Evolutionary conservation across 225 moss, liverwort and hornwort species (phyloP).

Genomic region (Takakia lepidozioides): DNA sequence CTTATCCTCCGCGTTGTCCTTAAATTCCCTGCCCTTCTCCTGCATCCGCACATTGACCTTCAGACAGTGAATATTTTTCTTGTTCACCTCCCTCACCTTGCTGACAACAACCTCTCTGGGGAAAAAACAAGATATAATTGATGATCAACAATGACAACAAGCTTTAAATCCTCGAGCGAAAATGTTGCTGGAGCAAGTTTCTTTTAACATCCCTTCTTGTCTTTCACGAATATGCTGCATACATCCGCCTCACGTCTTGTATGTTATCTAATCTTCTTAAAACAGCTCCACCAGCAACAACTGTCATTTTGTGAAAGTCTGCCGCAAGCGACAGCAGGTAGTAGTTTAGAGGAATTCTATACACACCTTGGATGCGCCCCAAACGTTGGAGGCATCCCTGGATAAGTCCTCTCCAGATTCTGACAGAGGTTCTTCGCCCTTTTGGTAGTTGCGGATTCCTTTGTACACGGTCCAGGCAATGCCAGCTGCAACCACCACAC

Average conservation of each 20-base stretch:
- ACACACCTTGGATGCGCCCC: slow-evolving; percentile 5
- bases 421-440: slow-evolving; percentile 16
- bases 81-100: not conserved
- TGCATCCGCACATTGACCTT: slow-evolving; percentile 13
- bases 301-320: not conserved
- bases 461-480: slow-evolving; percentile 48
- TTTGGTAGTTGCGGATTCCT: slow-evolving; percentile 23
- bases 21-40: slow-evolving; percentile 19
- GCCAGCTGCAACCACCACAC: slow-evolving; percentile 37
- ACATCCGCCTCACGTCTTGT: no score
- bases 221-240: no score
- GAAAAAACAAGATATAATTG: not conserved
- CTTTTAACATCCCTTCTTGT: no score
- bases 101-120: not conserved
- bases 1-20: slow-evolving; percentile 14
- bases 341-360: not conserved
- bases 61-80: not conserved
- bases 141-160: no score
- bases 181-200: no score
- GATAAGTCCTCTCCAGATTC: slow-evolving; percentile 7
- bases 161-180: no score
- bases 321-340: not conserved
- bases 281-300: not conserved
- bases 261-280: no score
- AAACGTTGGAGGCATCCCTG: slow-evolving; percentile 8